Evolutionary conservation across 257 asterid genomes (phyloP), one percentile per base, ranked within the genome.

Genomic region (Solanum chilense): DNA sequence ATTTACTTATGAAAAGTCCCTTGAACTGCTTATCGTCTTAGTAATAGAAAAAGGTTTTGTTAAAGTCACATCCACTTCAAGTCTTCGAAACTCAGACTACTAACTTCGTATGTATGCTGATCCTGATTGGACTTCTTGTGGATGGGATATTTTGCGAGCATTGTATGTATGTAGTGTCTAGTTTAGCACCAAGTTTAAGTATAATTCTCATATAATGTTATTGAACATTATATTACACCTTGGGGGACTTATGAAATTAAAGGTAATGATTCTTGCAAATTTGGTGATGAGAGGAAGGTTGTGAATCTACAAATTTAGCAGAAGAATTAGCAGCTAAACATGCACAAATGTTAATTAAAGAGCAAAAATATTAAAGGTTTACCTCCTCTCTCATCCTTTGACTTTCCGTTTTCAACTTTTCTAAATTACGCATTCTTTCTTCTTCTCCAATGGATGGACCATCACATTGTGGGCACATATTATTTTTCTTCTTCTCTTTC

Each of bases 401-500:
- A 60, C 25, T 60, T 60, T 21, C 12, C 13, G 9, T 60, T 60
- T 60, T 23, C 14, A 60, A 9, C 2, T 60, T 60, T 60, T 60
- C 15, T 60, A 60, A 60, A 60, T 60, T 60, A 10, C 14, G 3
- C 25, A 11, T 11, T 23, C 89, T 60, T 90, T 23, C 94, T 44
- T 89, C 93, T 68, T 92, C 94, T 5, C 93, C 88, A 27, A 74
- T 62, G 4, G 80, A 62, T 13, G 90, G 81, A 77, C 91, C 93
- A 31, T 84, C 89, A 74, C 98, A 95, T 9, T 83, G 39, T 1
- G 88, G 91, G 88, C 96, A 94, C 0, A 85, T 12, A 12, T 88
- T 77, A n/a, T n/a, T 92, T 85, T 85, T 88, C 84, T 92, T 71
- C 7, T 93, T 90, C 83, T 92, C 93, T 83, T 87, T 92, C 90